Percentiles rank a stretch among this genome's conserved stretches.
Conservation (phyloP, 345 rosid species). For the Lumnitzera racemosa region DNA sequence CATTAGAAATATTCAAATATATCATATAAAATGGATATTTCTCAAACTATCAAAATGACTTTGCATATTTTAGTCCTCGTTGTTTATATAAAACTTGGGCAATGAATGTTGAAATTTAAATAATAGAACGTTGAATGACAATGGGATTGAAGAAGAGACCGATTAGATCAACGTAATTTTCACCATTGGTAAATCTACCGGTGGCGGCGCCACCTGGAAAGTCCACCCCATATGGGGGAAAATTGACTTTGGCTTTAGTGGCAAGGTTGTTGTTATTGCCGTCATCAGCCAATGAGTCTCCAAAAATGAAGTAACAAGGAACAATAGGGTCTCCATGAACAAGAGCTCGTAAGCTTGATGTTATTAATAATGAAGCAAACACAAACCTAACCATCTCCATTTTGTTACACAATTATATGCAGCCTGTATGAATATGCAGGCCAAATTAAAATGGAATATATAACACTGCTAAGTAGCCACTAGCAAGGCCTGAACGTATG, state of each 20-base stretch:
- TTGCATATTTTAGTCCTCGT: too few relatives aligned
- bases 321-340: constrained; percentile 8
- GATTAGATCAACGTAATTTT: constrained; percentile 8
- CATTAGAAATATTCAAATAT: too few relatives aligned
- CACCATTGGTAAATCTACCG: constrained; percentile 20
- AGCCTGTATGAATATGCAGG: too few relatives aligned
- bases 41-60: too few relatives aligned
- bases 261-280: constrained; percentile 16
- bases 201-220: constrained; percentile 2
- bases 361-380: background rate
- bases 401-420: background rate
- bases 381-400: background rate
- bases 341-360: background rate
- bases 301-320: constrained; percentile 27
- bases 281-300: constrained; percentile 22
- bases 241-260: constrained; percentile 9
- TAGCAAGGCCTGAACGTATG: too few relatives aligned
- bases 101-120: background rate
- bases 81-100: too few relatives aligned
- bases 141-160: background rate
- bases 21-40: too few relatives aligned
- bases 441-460: too few relatives aligned
- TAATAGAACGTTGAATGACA: background rate
- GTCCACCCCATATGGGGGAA: constrained; percentile 18
- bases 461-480: too few relatives aligned